Base-by-base conservation (phyloP, 2,329 filamentous ascomycete genomes). In the Venturia pyrina region DNA sequence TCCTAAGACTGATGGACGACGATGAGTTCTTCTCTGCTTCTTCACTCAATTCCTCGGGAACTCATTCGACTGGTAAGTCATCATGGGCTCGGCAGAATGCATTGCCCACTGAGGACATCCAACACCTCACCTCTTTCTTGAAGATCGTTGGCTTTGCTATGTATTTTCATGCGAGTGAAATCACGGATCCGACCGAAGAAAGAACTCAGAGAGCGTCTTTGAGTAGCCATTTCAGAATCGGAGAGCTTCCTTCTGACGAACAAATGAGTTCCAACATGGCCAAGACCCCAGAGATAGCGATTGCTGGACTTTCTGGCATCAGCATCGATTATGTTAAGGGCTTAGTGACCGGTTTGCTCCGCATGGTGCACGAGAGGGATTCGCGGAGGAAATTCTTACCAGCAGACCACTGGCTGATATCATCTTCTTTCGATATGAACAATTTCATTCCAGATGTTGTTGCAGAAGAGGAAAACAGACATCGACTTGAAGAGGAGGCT, bases 331-430 rank as follows among this genome's bases (percentile, higher is more conserved):
- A 91, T 68, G 85, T 97, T 66, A 89, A 91, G 72, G 86, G 83
- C n/a, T 81, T 93, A 2, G 86, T 92, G 7, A 96, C 91, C 2
- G 87, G 87, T 3, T 83, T 96, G 0, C 81, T 97, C 72, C 88
- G 89, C 66, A 93, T 96, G 83, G 80, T 97, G 10, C 97, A 98
- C 73, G 93, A 97, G 76, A 83, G 93, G 74, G 93, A 98, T 75
- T 99, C 95, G 8, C 84, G 95, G 67, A 86, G 93, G 28, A 87
- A 85, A 40, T 98, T 98, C 73, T 78, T 98, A 28, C 89, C 91
- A 1, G 78, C 82, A n/a, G 85, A 87, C 62, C 93, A 96, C 74
- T 99, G 95, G 95, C 81, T 98, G 44, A 98, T 98, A 93, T 95
- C 89, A 0, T 88, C 87, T 68, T 81, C 82, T 24, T 90, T 98